Evolutionary conservation across 2,329 filamentous ascomycete genomes (phyloP).

Genomic region (Colletotrichum cereale): DNA sequence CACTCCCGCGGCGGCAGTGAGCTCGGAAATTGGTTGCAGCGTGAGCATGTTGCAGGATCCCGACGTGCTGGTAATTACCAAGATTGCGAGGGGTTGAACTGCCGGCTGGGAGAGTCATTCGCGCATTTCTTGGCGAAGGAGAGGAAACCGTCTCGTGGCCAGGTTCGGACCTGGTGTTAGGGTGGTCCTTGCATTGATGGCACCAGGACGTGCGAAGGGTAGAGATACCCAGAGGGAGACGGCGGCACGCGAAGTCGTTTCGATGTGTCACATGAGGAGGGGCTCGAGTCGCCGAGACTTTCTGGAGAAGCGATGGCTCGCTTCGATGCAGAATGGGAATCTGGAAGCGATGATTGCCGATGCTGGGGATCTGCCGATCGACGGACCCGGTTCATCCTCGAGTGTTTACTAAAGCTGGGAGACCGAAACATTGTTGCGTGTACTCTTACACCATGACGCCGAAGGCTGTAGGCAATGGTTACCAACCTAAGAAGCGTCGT

Average conservation of each 20-base stretch:
- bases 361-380: conserved; percentile 29
- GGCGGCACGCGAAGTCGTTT: background rate
- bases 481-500: background rate
- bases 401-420: background rate
- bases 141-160: background rate
- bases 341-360: background rate
- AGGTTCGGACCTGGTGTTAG: conserved; percentile 1
- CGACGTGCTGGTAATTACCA: background rate
- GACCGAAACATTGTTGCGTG: background rate
- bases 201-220: background rate
- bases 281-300: conserved; percentile 12
- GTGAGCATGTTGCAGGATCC: background rate
- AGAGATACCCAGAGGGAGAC: background rate
- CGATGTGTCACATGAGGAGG: background rate
- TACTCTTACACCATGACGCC: background rate
- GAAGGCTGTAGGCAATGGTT: background rate
- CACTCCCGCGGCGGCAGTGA: background rate
- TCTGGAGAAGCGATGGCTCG: conserved; percentile 7
- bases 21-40: background rate
- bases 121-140: background rate
- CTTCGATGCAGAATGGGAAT: background rate
- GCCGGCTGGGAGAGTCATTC: background rate
- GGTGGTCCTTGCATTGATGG: conserved; percentile 16
- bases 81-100: background rate
- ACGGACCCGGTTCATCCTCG: background rate